These are phyloP conservation scores for Coprinopsis marcescibilis DNA, from an alignment of 768 basidiomycete species.

Conservation along the genomic window DNA sequence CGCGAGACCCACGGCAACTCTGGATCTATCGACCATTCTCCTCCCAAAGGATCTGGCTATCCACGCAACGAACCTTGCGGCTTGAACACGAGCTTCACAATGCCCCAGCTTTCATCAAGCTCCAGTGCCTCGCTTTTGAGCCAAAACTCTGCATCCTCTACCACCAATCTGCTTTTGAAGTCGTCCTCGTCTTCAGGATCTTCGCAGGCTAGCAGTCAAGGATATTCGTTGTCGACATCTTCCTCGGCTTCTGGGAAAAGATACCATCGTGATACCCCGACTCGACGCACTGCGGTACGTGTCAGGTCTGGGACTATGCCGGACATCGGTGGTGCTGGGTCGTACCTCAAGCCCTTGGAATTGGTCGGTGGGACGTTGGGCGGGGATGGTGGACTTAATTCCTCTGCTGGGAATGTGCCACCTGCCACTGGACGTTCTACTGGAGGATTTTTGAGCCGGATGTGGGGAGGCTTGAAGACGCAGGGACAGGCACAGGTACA, in stretches of 20 bases:
- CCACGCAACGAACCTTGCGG: conserved; percentile 10
- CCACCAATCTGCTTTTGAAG: conserved; percentile 11
- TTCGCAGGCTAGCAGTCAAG: not conserved
- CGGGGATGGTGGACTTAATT: not conserved
- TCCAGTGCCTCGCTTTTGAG: conserved; percentile 12
- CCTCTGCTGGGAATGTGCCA: not conserved
- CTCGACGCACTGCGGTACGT: not conserved
- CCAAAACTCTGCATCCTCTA: conserved; percentile 15
- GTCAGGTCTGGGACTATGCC: conserved; percentile 5
- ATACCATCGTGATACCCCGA: conserved; percentile 2
- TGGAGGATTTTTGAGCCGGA: conserved; percentile 59
- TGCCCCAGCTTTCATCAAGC: conserved; percentile 22
- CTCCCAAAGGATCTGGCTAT: conserved; percentile 13
- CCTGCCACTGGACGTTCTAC: conserved; percentile 22
- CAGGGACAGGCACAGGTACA: not conserved
- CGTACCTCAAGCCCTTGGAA: too few species aligned
- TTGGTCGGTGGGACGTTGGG: too few species aligned
- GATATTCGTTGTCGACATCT: conserved; percentile 5
- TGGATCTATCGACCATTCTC: conserved; percentile 12
- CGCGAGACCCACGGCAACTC: conserved; percentile 13
- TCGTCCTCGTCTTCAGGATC: too few species aligned
- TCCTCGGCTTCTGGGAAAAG: not conserved
- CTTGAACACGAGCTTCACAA: conserved; percentile 26
- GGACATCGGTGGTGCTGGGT: not conserved
- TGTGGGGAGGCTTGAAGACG: conserved; percentile 49